Conservation (phyloP, 192 early-diverging fungal species). For the Backusella psychrophila region DNA sequence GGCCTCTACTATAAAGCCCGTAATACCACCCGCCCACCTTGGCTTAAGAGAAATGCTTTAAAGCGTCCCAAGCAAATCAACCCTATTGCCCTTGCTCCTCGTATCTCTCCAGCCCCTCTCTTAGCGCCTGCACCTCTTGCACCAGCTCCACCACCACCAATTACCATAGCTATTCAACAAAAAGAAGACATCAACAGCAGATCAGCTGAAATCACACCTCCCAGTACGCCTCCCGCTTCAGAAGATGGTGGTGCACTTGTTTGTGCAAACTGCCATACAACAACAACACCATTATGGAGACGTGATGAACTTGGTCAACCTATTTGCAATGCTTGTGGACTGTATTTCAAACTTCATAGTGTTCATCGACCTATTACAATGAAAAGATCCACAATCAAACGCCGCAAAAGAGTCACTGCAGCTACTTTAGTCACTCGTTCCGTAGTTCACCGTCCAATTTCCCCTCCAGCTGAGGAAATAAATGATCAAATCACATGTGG, state of each 20-base stretch:
- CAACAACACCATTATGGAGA: slow-evolving; percentile 73
- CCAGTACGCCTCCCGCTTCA: slow-evolving; percentile 1
- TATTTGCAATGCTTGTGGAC: slow-evolving; percentile 91
- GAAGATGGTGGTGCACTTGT: slow-evolving; percentile 4
- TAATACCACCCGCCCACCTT: slow-evolving; percentile 51
- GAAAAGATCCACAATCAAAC: slow-evolving; percentile 67
- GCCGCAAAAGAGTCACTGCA: slow-evolving; percentile 48
- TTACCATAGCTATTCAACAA: background rate
- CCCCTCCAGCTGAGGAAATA: background rate
- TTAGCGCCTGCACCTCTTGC: background rate
- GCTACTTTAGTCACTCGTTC: background rate
- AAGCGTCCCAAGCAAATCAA: slow-evolving; percentile 12
- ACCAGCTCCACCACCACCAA: background rate
- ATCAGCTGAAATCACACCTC: background rate
- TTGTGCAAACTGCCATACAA: slow-evolving; percentile 73
- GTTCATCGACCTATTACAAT: slow-evolving; percentile 70
- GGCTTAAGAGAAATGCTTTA: slow-evolving; percentile 49
- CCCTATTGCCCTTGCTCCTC: slow-evolving; percentile 5
- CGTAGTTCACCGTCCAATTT: slow-evolving; percentile 1
- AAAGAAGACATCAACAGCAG: background rate
- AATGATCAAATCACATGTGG: background rate
- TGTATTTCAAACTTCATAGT: slow-evolving; percentile 85
- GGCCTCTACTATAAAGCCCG: slow-evolving; percentile 61
- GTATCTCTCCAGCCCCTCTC: slow-evolving; percentile 18
- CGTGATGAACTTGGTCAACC: slow-evolving; percentile 64